phyloP scores from a whole-genome alignment of 768 basidiomycete species.

The Punctularia strigosozonata region DNA sequence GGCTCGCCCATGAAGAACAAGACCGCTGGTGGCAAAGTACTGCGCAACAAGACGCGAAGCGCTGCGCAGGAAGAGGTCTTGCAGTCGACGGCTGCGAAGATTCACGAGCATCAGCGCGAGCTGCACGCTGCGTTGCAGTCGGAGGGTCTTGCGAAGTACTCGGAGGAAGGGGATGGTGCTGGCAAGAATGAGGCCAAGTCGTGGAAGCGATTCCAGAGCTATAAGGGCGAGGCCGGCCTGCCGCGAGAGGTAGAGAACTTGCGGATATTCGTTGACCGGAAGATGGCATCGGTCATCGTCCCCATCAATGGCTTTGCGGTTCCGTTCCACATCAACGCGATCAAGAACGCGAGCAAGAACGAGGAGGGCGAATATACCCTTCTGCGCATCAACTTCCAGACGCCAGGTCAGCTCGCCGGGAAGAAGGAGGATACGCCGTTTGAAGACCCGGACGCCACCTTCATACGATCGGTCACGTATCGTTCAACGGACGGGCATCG shows the following conservation, averaged over 20 bases:
- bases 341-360: conserved; percentile 95
- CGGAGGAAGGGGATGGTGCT: conserved; percentile 65
- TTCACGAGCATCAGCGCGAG: conserved; percentile 81
- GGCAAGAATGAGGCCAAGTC: conserved; percentile 82
- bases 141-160: conserved; percentile 74
- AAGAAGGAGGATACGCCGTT: conserved; percentile 99
- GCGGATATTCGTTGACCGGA: conserved; percentile 86
- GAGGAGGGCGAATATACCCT: conserved; percentile 94
- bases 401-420: conserved; percentile 92
- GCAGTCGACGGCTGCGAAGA: conserved; percentile 61
- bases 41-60: conserved; percentile 84
- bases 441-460: conserved; percentile 93
- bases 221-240: conserved; percentile 86
- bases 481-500: conserved; percentile 84
- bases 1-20: conserved; percentile 62
- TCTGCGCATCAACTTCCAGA: conserved; percentile 95
- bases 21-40: conserved; percentile 72
- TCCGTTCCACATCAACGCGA: conserved; percentile 96
- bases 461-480: conserved; percentile 91
- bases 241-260: conserved; percentile 75
- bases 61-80: conserved; percentile 79
- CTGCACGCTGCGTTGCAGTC: conserved; percentile 66
- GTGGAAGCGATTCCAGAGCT: conserved; percentile 95
- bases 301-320: conserved; percentile 94
- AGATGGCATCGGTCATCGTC: conserved; percentile 78